Percentiles rank a stretch among this genome's conserved stretches.
Conservation (phyloP, 352 stramenopile species). For the Phytophthora litchii region DNA sequence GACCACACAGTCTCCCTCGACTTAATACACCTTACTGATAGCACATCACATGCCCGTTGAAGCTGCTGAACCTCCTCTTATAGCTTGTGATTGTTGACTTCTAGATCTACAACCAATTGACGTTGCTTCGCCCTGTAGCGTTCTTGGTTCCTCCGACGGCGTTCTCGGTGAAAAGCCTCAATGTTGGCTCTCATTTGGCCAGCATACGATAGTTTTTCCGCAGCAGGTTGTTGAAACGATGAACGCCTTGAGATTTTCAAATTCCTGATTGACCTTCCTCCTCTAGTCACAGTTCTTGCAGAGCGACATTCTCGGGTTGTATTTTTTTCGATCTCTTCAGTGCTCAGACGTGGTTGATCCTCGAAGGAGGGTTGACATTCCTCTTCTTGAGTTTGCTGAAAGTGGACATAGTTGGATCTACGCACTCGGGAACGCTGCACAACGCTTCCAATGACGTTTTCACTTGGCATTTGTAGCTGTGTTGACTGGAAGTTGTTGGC, state of each 20-base stretch:
- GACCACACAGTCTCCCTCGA: conserved; percentile 4
- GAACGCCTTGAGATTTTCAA: not conserved
- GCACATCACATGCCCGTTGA: not conserved
- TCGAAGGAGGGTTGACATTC: not conserved
- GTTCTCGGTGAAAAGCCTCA: not conserved
- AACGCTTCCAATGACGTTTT: conserved; percentile 4
- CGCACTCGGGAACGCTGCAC: not conserved
- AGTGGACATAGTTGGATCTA: not conserved
- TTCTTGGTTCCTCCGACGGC: not conserved
- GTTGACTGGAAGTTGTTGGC: not conserved
- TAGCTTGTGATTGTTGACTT: not conserved
- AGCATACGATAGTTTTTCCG: not conserved
- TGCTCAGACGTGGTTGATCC: not conserved
- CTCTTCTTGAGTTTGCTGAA: not conserved
- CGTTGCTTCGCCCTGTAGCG: not conserved
- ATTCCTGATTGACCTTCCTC: not conserved
- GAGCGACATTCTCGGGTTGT: not conserved
- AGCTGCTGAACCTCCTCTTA: not conserved
- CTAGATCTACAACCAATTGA: not conserved
- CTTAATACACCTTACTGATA: not conserved
- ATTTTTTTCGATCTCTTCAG: not conserved
- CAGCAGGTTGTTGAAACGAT: not conserved
- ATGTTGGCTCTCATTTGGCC: conserved; percentile 1
- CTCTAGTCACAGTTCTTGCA: not conserved
- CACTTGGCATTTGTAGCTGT: conserved; percentile 3